These are phyloP conservation scores for Juglanconis sp. DNA, from an alignment of 2,329 filamentous ascomycete species.

Conservation along the genomic window DNA sequence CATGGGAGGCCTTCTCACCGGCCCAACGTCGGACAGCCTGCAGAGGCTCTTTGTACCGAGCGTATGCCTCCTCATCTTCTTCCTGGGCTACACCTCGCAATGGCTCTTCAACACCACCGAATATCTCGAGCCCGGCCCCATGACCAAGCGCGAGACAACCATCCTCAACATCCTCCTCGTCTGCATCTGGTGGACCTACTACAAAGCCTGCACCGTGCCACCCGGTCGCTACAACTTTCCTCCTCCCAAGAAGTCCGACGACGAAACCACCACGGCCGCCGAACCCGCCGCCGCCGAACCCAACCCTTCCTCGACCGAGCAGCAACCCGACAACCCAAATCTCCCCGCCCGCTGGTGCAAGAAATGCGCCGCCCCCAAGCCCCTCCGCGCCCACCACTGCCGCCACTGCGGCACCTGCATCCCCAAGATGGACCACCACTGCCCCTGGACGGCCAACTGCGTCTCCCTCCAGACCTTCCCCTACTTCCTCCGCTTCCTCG, in stretches of 20 bases:
- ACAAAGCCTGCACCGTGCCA: conserved; percentile 54
- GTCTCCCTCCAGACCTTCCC: conserved; percentile 79
- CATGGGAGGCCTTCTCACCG: conserved; percentile 24
- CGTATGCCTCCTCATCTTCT: conserved; percentile 63
- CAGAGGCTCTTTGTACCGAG: conserved; percentile 64
- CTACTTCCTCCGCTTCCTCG: conserved; percentile 76
- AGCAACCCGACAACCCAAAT: conserved; percentile 23
- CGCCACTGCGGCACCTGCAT: conserved; percentile 71
- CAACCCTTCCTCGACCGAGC: not conserved
- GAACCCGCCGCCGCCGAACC: not conserved
- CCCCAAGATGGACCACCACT: conserved; percentile 83
- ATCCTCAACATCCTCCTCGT: conserved; percentile 65
- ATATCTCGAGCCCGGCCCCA: conserved; percentile 57
- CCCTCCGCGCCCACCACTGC: conserved; percentile 78
- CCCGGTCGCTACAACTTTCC: conserved; percentile 53
- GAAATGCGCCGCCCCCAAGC: conserved; percentile 72
- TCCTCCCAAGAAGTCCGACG: conserved; percentile 13
- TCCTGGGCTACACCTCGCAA: conserved; percentile 72
- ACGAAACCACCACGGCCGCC: not conserved
- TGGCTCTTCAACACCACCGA: conserved; percentile 61
- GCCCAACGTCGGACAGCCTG: conserved; percentile 41
- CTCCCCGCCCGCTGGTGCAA: conserved; percentile 61
- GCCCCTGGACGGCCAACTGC: conserved; percentile 81
- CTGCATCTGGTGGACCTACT: conserved; percentile 69
- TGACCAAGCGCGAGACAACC: conserved; percentile 53